Base-by-base conservation (phyloP, 768 basidiomycete genomes). In the Xerocomellus amylosporus region DNA sequence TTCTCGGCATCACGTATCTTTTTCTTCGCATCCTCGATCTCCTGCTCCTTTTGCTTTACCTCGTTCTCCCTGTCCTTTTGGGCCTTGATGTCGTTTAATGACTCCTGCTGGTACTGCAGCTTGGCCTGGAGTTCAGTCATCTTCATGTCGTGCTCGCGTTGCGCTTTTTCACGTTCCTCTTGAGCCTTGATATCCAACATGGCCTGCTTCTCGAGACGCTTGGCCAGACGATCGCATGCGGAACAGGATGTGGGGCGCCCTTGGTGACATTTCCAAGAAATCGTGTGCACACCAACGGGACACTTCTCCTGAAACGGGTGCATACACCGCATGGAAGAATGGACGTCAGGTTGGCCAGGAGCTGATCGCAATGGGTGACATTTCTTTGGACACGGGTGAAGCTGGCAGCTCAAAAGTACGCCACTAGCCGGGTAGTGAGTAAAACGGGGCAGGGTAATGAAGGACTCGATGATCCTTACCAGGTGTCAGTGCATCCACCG, bases 401-500 rank as follows among this genome's bases (percentile, higher is more conserved):
- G 6, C 13, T 55, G 24, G 15, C 65, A 66, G 2, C 31, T 54
- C 46, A 67, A 46, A 2, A 62, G 43, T 8, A 46, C 8, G 5
- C 58, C 62, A 7, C 65, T 67, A 17, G 9, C 12, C 24, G 42
- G 1, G 8, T 9, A 5, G 19, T 54, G 17, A 61, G 51, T 5
- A 36, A 48, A 22, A 28, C 5, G n/a, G 19, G 7, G 15, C 5
- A 1, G 12, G 1, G 5, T 19, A 37, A 24, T 15, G 22, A 3
- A 33, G 17, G 5, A 34, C 9, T 31, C 22, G 46, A 40, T 0
- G 26, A n/a, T 14, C 63, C 75, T 46, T 67, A 86, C 87, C 87
- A 88, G 38, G 77, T 75, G 53, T 78, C 74, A 2, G 60, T 69
- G 53, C 87, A 88, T 2, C 87, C 87, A 5, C 87, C 87, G 39